Evolutionary conservation across 2,329 filamentous ascomycete genomes (phyloP), one percentile per base, ranked within the genome.

Genomic region (Clarireedia hainanense): DNA sequence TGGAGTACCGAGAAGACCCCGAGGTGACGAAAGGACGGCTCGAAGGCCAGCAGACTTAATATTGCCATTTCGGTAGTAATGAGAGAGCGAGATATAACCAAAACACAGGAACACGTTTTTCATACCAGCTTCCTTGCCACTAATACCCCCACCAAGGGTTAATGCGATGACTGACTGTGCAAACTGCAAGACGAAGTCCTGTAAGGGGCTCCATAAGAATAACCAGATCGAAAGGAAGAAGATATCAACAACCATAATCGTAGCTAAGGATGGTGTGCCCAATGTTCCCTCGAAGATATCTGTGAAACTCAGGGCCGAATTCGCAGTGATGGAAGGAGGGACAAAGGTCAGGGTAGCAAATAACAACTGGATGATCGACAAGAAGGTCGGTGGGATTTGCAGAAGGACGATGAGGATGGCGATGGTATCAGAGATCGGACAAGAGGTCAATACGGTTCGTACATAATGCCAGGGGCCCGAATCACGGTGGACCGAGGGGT

Each of bases 351-450:
- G 80, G 62, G 91, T 86, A 63, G 92, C 91, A 73, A 96, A 97
- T 63, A 96, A 81, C 69, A 91, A 86, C 72, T 96, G 95, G 67
- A 96, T 89, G 70, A 90, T 79, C 61, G 91, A 92, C 66, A 96
- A 80, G 57, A 92, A 85, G 66, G 92, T 85, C 23, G 91, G 89
- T 30, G 92, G 91, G 9, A 96, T 83, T 70, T 95, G 91, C 73
- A 96, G 88, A 63, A 97, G 82, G 66, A 96, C 88, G 73, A 96
- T 96, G 71, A 97, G 84, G 67, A 97, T 96, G 69, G 92, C 91
- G 73, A 96, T 89, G 59, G 92, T 96, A 74, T 97, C 92, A 74
- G 90, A 88, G 68, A 96, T 84, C 53, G 92, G 92, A 67, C 91
- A 92, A 52, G 91, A 90, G 67, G 84, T 85, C 70, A 97, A 82